Conservation (phyloP, 208 protist species). For the Leishmania arabica region DNA sequence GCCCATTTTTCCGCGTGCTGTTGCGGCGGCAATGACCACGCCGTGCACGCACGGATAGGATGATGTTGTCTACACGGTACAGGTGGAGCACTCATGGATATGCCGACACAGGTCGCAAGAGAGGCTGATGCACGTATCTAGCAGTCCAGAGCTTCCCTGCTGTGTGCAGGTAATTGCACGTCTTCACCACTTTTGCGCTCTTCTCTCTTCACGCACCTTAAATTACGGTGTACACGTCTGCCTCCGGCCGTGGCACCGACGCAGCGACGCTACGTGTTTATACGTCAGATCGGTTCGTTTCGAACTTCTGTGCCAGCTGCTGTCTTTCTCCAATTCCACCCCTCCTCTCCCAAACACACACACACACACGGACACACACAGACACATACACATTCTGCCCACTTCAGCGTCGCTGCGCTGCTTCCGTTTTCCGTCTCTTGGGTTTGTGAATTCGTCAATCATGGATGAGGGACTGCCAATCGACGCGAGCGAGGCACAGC, state of each 20-base stretch:
- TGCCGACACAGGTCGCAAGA: not conserved
- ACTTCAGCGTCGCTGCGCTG: not conserved
- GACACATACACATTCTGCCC: not conserved
- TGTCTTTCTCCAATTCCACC: not conserved
- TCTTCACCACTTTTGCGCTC: not conserved
- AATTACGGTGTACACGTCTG: not conserved
- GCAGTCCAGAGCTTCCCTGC: too few relatives aligned
- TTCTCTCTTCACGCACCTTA: not conserved
- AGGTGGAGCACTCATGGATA: not conserved
- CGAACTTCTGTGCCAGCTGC: not conserved
- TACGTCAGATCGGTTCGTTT: not conserved
- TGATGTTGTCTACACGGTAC: not conserved
- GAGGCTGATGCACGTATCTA: not conserved
- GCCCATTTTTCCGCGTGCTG: not conserved
- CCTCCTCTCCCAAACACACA: not conserved
- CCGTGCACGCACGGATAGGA: not conserved
- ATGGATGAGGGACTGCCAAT: not conserved
- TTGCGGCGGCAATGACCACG: not conserved
- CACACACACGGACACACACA: too few relatives aligned
- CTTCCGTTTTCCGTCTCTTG: not conserved
- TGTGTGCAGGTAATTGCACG: too few relatives aligned
- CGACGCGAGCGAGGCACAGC: slow-evolving; percentile 39
- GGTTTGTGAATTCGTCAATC: too few relatives aligned
- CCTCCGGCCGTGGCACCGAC: not conserved
- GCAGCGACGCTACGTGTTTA: not conserved